Evolutionary conservation across 1,139 yeast species (phyloP), one percentile per base, ranked within the genome.

Genomic region (Kurtzmaniella natalensis): DNA sequence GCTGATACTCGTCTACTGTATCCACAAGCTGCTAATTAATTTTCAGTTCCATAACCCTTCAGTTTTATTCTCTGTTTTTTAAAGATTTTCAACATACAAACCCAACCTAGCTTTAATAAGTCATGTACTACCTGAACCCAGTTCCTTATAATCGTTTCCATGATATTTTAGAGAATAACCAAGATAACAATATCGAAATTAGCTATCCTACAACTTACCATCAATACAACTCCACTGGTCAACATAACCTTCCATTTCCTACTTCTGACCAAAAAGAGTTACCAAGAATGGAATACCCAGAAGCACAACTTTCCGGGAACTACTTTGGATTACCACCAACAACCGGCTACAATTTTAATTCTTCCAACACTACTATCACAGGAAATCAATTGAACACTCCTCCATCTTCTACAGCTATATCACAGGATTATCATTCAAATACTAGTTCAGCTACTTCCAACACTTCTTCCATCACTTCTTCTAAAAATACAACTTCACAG

Each of bases 51-150:
- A n/a, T n/a, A n/a, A n/a, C n/a, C n/a, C n/a, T n/a, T n/a, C n/a
- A n/a, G n/a, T n/a, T n/a, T n/a, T n/a, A n/a, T n/a, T n/a, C n/a
- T n/a, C n/a, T n/a, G n/a, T n/a, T n/a, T n/a, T n/a, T n/a, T n/a
- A n/a, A n/a, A n/a, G n/a, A n/a, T n/a, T n/a, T n/a, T n/a, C n/a
- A n/a, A n/a, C n/a, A n/a, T n/a, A n/a, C n/a, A n/a, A n/a, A n/a
- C n/a, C n/a, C n/a, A n/a, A n/a, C n/a, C n/a, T n/a, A n/a, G n/a
- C n/a, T n/a, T n/a, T n/a, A n/a, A n/a, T n/a, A n/a, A n/a, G n/a
- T n/a, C n/a, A 35, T 35, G 38, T 35, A 35, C 32, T 35, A 28
- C 29, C 21, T 30, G 4, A 35, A 35, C 24, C 38, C 38, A 14
- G 38, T 32, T 3, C 19, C 28, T 5, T 32, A 35, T 23, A 33